A percentile compares a stretch with the other conserved stretches of the same genome.
Conservation (phyloP, 2,329 filamentous ascomycete species). For the Neodidymelliopsis sp. region DNA sequence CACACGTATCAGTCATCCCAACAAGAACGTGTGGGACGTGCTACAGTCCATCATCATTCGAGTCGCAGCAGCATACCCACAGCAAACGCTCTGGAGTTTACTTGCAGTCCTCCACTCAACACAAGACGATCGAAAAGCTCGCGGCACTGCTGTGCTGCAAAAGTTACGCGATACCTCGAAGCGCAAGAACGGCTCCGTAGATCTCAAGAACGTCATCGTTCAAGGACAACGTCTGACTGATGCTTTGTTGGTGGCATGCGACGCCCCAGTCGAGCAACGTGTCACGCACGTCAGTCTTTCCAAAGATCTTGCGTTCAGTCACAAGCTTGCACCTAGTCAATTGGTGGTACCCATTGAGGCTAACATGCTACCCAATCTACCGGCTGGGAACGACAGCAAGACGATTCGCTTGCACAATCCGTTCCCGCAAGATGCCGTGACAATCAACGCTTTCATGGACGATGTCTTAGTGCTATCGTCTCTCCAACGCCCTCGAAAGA, state of each 20-base stretch:
- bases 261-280: constrained; percentile 77
- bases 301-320: constrained; percentile 81
- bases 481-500: constrained; percentile 87
- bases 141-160: constrained; percentile 56
- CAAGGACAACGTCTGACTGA: constrained; percentile 84
- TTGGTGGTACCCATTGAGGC: constrained; percentile 90
- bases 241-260: constrained; percentile 80
- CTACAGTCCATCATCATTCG: constrained; percentile 82
- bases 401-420: constrained; percentile 77
- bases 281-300: constrained; percentile 76
- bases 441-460: constrained; percentile 80
- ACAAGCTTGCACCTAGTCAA: constrained; percentile 79
- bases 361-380: constrained; percentile 82
- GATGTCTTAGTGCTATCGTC: constrained; percentile 91
- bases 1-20: constrained; percentile 90
- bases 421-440: constrained; percentile 85
- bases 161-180: constrained; percentile 60
- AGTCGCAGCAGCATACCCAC: constrained; percentile 86
- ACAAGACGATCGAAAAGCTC: constrained; percentile 70
- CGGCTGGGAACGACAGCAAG: constrained; percentile 72
- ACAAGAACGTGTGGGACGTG: constrained; percentile 76
- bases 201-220: constrained; percentile 75
- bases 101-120: constrained; percentile 85
- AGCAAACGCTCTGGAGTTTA: constrained; percentile 90
- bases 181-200: constrained; percentile 62